A percentile compares a stretch with the other conserved stretches of the same genome.
Conservation (phyloP, 1,139 yeast genomes). For the Debaryomyces robertsiae region DNA sequence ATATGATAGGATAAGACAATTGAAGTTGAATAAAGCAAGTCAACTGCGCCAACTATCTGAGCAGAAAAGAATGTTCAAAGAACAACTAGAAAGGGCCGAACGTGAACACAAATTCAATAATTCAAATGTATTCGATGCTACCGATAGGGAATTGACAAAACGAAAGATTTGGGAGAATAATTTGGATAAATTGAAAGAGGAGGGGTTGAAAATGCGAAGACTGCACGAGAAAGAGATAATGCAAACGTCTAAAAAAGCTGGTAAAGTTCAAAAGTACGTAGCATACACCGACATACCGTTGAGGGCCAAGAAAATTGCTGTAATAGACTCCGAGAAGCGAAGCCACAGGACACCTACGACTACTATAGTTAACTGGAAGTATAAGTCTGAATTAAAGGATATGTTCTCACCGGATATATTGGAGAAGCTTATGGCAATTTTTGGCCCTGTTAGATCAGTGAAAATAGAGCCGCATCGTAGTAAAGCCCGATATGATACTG, state of each 20-base stretch:
- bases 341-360: background rate
- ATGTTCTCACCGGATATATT: conserved; percentile 36
- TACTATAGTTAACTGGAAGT: conserved; percentile 47
- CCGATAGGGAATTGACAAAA: conserved; percentile 13
- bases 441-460: conserved; percentile 39
- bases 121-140: conserved; percentile 12
- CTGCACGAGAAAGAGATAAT: conserved; percentile 21
- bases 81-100: conserved; percentile 37
- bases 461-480: conserved; percentile 16
- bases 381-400: conserved; percentile 35
- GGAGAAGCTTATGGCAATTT: conserved; percentile 44
- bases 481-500: conserved; percentile 40
- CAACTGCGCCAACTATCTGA: conserved; percentile 24
- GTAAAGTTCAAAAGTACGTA: conserved; percentile 17
- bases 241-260: conserved; percentile 1
- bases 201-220: conserved; percentile 32
- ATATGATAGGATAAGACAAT: conserved; percentile 38
- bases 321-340: background rate
- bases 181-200: conserved; percentile 33
- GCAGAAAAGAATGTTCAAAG: conserved; percentile 34
- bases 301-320: background rate
- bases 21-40: conserved; percentile 17
- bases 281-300: conserved; percentile 25
- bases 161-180: conserved; percentile 19
- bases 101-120: conserved; percentile 14